Percentiles rank a stretch among this genome's conserved stretches.
Conservation (phyloP, 2,329 filamentous ascomycete species). For the Trichoderma koningiopsis region DNA sequence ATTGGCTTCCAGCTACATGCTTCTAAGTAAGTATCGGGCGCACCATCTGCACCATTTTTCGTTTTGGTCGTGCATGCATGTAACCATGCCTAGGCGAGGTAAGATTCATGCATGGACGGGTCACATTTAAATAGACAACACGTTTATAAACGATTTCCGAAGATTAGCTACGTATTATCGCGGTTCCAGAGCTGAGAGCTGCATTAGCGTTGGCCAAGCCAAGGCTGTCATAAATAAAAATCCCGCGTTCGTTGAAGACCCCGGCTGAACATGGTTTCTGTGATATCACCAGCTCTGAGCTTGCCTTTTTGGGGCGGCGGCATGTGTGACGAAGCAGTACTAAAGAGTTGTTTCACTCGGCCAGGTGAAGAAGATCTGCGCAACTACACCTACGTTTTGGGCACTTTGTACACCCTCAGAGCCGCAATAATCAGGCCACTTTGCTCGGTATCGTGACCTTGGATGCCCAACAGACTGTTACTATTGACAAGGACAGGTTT, state of each 20-base stretch:
- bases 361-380: not conserved
- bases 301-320: not conserved
- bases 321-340: not conserved
- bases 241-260: not conserved
- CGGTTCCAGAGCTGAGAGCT: not conserved
- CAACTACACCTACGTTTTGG: not conserved
- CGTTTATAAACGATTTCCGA: not conserved
- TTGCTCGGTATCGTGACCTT: not conserved
- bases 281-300: not conserved
- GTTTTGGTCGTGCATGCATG: not conserved
- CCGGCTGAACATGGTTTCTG: not conserved
- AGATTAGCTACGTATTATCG: not conserved
- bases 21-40: not conserved
- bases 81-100: not conserved
- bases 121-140: not conserved
- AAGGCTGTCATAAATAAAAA: not conserved
- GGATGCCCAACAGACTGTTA: too few species aligned
- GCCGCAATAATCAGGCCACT: not conserved
- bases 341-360: not conserved
- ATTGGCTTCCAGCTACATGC: conserved; percentile 5
- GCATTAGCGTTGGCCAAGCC: not conserved
- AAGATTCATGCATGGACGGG: not conserved
- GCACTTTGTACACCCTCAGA: not conserved
- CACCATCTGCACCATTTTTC: not conserved
- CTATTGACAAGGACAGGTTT: not conserved